Base-by-base conservation (phyloP, 192 early-diverging fungal genomes). In the Backusella circina region DNA sequence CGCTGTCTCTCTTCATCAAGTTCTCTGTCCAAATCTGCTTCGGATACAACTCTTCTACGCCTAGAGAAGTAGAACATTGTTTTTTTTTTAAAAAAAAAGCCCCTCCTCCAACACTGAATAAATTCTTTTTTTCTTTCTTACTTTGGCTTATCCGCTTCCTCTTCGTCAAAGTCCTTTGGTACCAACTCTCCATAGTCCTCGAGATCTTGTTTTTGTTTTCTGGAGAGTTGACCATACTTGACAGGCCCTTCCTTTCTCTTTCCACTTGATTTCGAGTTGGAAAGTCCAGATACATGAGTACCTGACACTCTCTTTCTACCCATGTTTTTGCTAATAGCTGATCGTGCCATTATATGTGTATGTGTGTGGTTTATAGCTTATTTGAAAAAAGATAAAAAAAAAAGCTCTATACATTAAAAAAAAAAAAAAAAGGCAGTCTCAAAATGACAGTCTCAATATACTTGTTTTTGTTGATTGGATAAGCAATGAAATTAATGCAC, bases 101-200 rank as follows among this genome's bases (percentile, higher is more conserved):
- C n/a, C n/a, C n/a, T n/a, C n/a, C n/a, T n/a, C n/a, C 5, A 35
- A 5, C 33, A 5, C 33, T 35, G 33, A 35, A 35, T 15, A 15
- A 26, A 5, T 39, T 16, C 13, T 6, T 10, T 41, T 3, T 44
- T n/a, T 61, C n/a, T 72, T 39, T 21, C 10, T 54, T 71, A 70
- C 54, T 47, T 72, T 36, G 64, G 13, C 26, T 31, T 18, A 18
- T 67, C 66, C 15, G 16, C 47, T 28, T 33, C 75, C 66, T 84
- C 75, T 21, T 83, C 81, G 6, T 80, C 83, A 68, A 83, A 83
- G 41, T 85, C 85, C 30, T 81, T 80, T 31, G 87, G 88, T 2
- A 80, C 88, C 3, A 93, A 82, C 73, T 93, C 90, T 66, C 91
- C 91, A 75, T 93, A 93, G 38, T 93, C 91, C 44, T 90, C 85